These are phyloP conservation scores for Spathaspora girioi DNA, from an alignment of 805 yeast species.

Conservation along the genomic window DNA sequence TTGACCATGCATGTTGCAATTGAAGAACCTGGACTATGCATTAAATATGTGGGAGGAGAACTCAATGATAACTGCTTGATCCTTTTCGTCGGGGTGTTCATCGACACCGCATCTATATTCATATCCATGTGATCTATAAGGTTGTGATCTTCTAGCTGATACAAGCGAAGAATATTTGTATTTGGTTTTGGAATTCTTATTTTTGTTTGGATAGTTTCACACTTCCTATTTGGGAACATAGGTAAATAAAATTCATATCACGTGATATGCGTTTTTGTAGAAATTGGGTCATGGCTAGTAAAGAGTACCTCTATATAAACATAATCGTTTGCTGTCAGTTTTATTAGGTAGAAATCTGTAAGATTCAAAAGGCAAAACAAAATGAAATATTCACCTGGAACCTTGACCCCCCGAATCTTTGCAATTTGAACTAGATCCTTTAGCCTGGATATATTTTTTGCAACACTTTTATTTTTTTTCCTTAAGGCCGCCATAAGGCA, in stretches of 20 bases:
- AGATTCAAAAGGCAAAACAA: too few species aligned
- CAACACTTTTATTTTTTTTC: neutral
- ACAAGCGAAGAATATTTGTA: neutral
- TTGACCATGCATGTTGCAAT: conserved; percentile 27
- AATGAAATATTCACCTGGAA: too few species aligned
- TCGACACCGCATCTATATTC: conserved; percentile 10
- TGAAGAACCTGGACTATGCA: conserved; percentile 2
- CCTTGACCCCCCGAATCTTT: too few species aligned
- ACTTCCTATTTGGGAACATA: neutral
- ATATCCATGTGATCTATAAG: neutral
- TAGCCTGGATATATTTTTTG: neutral
- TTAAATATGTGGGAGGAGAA: conserved; percentile 14
- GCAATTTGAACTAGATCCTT: too few species aligned
- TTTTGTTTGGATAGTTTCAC: neutral
- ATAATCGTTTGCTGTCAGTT: too few species aligned
- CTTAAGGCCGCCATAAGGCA: too few species aligned
- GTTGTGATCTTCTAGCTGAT: neutral
- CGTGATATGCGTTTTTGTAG: neutral
- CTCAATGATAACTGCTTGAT: conserved; percentile 28
- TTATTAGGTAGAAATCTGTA: too few species aligned
- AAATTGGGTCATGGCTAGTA: too few species aligned
- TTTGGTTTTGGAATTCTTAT: neutral
- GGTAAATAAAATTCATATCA: neutral
- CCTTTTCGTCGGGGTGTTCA: conserved; percentile 40
- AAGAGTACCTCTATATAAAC: too few species aligned